phyloP scores from a whole-genome alignment of 192 early-diverging fungal species.

The Umbelopsis sp. region DNA sequence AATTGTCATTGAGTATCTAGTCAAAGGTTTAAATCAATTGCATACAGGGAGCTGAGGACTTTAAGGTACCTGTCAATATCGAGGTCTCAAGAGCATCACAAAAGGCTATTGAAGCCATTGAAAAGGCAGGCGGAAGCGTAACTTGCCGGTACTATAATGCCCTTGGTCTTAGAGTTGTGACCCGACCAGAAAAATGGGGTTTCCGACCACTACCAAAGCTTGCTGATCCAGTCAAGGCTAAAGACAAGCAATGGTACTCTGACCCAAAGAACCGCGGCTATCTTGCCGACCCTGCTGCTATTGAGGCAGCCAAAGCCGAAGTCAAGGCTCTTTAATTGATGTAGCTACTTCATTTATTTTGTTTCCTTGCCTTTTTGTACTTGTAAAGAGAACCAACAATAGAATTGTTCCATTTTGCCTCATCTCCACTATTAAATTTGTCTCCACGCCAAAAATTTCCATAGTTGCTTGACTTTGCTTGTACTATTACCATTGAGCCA shows the following conservation, averaged over 20 bases:
- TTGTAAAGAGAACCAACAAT: constrained; percentile 10
- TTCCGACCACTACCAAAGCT: constrained; percentile 68
- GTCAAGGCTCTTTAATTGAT: neutral
- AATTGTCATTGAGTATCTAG: neutral
- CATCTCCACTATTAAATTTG: neutral
- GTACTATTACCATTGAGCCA: neutral
- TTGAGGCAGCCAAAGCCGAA: neutral
- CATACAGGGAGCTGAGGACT: constrained; percentile 71
- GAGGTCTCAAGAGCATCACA: constrained; percentile 83
- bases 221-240: constrained; percentile 64
- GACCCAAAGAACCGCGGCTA: constrained; percentile 29
- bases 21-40: neutral
- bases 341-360: neutral
- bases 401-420: neutral
- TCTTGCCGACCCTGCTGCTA: constrained; percentile 18
- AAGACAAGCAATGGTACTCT: constrained; percentile 45
- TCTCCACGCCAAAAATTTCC: neutral
- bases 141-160: constrained; percentile 81
- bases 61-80: constrained; percentile 77
- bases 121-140: constrained; percentile 79
- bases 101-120: constrained; percentile 78
- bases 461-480: too few relatives aligned
- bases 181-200: constrained; percentile 74
- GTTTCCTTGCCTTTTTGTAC: neutral
- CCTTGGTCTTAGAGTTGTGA: constrained; percentile 70